Percentiles rank a stretch among this genome's conserved stretches.
Evolutionary conservation across 495 filamentous ascomycete genomes (phyloP).

Genomic region (Podospora appendiculata): DNA sequence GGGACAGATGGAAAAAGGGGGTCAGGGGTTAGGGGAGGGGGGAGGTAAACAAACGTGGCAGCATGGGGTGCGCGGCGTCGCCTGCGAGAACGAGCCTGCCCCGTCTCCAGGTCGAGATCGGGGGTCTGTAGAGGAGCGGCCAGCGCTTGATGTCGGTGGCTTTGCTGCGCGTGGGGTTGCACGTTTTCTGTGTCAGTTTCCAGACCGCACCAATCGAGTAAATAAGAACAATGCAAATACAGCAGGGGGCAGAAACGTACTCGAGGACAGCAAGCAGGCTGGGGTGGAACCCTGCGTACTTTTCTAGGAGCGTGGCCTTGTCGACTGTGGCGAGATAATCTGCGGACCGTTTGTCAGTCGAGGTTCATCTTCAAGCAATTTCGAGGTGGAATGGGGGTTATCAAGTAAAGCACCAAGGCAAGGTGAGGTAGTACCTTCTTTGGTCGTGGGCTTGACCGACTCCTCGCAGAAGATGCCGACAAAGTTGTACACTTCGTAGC

Average conservation of each 20-base stretch:
- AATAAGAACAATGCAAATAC: background rate
- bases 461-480: conserved; percentile 27
- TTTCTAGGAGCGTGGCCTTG: conserved; percentile 9
- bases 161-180: conserved; percentile 4
- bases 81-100: conserved; percentile 33
- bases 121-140: conserved; percentile 28
- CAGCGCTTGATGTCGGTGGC: conserved; percentile 34
- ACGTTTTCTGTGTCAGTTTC: too few species aligned
- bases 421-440: background rate
- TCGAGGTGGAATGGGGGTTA: too few species aligned
- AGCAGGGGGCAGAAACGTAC: too few species aligned
- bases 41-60: conserved; percentile 23
- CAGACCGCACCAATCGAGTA: too few species aligned
- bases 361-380: too few species aligned
- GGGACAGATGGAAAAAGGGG: too few species aligned
- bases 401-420: background rate
- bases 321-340: conserved; percentile 15
- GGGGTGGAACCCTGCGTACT: conserved; percentile 13
- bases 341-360: background rate
- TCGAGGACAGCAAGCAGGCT: conserved; percentile 6
- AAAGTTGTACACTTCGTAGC: conserved; percentile 23
- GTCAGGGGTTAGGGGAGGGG: too few species aligned
- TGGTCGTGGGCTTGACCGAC: conserved; percentile 5
- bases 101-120: conserved; percentile 20
- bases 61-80: conserved; percentile 43